Evolutionary conservation across 345 rosid species (phyloP).

Genomic region (Rhizophora mangle): DNA sequence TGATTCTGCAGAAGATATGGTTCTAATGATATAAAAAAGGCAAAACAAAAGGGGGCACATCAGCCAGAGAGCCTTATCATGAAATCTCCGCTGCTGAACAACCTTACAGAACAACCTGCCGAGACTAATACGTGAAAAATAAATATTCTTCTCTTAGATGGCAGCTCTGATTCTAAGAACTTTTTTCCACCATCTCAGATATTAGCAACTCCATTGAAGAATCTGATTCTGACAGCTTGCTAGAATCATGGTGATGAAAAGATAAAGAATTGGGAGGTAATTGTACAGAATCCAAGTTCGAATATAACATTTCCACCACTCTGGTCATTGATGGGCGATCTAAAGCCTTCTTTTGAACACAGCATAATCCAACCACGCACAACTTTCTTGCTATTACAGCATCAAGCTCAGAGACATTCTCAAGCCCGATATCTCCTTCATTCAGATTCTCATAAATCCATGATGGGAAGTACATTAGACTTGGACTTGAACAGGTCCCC

Average conservation of each 20-base stretch:
- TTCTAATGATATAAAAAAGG: no score
- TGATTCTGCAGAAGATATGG: no score
- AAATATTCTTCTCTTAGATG: background rate
- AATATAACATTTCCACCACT: constrained; percentile 39
- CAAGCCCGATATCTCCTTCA: constrained; percentile 24
- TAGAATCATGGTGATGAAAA: constrained; percentile 6
- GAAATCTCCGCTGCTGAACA: no score
- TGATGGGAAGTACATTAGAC: constrained; percentile 8
- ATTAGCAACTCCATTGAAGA: constrained; percentile 23
- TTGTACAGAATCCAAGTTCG: constrained; percentile 18
- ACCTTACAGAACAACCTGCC: no score
- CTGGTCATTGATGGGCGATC: constrained; percentile 38
- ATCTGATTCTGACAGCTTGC: constrained; percentile 8
- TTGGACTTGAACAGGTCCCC: background rate
- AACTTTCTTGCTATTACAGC: constrained; percentile 27
- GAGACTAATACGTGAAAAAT: background rate
- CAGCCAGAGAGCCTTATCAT: no score
- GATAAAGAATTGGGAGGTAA: constrained; percentile 33
- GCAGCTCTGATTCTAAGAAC: constrained; percentile 3
- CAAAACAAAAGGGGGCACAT: no score
- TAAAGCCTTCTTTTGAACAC: constrained; percentile 29
- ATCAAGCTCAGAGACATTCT: constrained; percentile 14
- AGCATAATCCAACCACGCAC: constrained; percentile 37
- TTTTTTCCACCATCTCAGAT: constrained; percentile 16
- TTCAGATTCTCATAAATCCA: constrained; percentile 27